Base-by-base conservation (phyloP, 768 basidiomycete genomes). In the Russula compacta region DNA sequence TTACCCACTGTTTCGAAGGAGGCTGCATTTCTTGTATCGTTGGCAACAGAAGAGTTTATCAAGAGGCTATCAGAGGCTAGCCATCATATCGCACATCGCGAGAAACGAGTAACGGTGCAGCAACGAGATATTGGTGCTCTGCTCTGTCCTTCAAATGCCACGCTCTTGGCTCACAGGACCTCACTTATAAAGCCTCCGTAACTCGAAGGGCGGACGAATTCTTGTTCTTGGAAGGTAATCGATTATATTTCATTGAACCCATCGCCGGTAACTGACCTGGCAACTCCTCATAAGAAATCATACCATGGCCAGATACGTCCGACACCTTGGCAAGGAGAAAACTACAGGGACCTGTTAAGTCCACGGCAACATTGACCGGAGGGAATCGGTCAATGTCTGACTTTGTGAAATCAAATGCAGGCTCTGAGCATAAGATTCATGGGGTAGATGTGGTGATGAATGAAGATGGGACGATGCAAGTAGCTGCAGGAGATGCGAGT, bases 41-140 rank as follows among this genome's bases (percentile, higher is more conserved):
- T 92, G 32, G 92, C 92, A 6, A 86, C 93, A 58, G 93, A 95
- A 73, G 87, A 92, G 71, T 95, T 95, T 65, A 86, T 95, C 55
- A 84, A 82, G 70, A 80, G 84, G 53, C 73, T 95, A 33, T 79
- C 81, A 36, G 82, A 86, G 58, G 86, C 89, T 6, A 82, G 81
- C n/a, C 84, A 88, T 64, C 79, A 75, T 55, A 79, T 83, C 14
- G 89, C 92, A 6, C 78, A 81, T 59, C 75, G 82, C 55, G 90
- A 93, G 63, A 86, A 83, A 65, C 75, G 92, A 62, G 71, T 82
- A 33, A 92, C 84, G 0, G 81, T 94, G 17, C 89, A 90, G 69
- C 81, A 88, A 65, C 83, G 80, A 63, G 92, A 95, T 71, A 73
- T 94, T 49, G 86, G 92, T 92, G 67, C 65, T 81, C 75, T 32